Conservation (phyloP, 164 flowering plant genomes). For the Vitis vinifera region DNA sequence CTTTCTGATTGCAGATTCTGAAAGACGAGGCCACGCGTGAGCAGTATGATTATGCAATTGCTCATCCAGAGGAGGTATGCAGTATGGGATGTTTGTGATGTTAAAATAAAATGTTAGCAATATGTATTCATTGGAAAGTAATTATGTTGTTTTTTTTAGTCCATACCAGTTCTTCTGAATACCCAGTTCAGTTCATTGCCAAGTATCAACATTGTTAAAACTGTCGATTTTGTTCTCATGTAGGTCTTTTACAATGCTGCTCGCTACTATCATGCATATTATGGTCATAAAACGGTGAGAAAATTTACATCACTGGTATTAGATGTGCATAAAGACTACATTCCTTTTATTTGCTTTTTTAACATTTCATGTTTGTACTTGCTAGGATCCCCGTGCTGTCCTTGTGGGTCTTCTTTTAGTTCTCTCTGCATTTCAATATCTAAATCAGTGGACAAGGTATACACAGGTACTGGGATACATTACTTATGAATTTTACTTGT, state of each 20-base stretch:
- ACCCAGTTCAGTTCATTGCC: background rate
- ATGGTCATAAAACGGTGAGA: slow-evolving; percentile 95
- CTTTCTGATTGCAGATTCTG: slow-evolving; percentile 60
- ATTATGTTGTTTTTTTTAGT: background rate
- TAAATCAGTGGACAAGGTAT: slow-evolving; percentile 91
- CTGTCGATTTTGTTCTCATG: slow-evolving; percentile 3
- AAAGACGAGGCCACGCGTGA: slow-evolving; percentile 90
- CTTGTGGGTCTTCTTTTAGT: slow-evolving; percentile 82
- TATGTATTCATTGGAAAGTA: background rate
- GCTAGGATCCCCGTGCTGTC: slow-evolving; percentile 89
- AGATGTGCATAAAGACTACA: background rate
- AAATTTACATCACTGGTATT: background rate
- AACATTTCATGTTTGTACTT: slow-evolving; percentile 7
- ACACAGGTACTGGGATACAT: slow-evolving; percentile 64
- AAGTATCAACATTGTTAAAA: background rate
- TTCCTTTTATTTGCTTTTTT: background rate
- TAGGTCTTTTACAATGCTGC: slow-evolving; percentile 95
- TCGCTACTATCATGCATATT: slow-evolving; percentile 88
- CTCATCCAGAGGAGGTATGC: slow-evolving; percentile 92
- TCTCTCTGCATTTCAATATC: slow-evolving; percentile 80
- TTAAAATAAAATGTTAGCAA: no score
- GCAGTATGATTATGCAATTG: slow-evolving; percentile 96
- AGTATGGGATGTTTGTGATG: background rate
- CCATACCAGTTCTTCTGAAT: background rate
- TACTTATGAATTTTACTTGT: no score